Percentiles rank a stretch among this genome's conserved stretches.
phyloP scores from a whole-genome alignment of 805 yeast species.

The Metschnikowia colocasiae region DNA sequence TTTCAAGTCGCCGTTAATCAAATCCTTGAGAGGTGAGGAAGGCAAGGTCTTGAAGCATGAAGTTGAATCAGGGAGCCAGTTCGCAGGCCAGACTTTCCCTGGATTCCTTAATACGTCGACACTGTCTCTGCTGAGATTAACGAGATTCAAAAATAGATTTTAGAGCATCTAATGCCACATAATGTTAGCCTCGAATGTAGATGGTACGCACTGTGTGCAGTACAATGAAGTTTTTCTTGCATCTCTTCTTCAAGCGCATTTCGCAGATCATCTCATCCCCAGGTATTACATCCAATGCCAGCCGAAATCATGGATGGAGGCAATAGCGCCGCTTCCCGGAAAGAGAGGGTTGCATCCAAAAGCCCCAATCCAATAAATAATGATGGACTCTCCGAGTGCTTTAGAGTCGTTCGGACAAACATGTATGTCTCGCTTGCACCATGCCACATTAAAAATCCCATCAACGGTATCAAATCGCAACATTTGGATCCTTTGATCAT shows the following conservation, averaged over 20 bases:
- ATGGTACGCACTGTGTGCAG: conserved; percentile 9
- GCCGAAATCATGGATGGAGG: conserved; percentile 7
- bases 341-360: conserved; percentile 15
- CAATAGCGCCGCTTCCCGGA: neutral
- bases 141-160: conserved; percentile 14
- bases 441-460: conserved; percentile 59
- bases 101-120: conserved; percentile 1
- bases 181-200: conserved; percentile 1
- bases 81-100: neutral
- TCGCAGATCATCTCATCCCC: conserved; percentile 4
- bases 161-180: neutral
- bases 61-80: neutral
- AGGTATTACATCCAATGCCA: conserved; percentile 7
- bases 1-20: conserved; percentile 19
- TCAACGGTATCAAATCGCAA: conserved; percentile 78
- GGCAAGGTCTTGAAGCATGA: conserved; percentile 39
- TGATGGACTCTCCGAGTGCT: conserved; percentile 63
- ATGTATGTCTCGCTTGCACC: conserved; percentile 91
- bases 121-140: conserved; percentile 11
- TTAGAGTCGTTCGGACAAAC: conserved; percentile 54
- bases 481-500: conserved; percentile 88
- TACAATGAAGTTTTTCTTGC: conserved; percentile 12
- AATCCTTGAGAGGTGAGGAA: conserved; percentile 17
- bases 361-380: conserved; percentile 36
- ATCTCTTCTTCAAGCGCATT: conserved; percentile 14